phyloP scores from a whole-genome alignment of 75 land plant genomes.

The Selaginella tamariscina region DNA sequence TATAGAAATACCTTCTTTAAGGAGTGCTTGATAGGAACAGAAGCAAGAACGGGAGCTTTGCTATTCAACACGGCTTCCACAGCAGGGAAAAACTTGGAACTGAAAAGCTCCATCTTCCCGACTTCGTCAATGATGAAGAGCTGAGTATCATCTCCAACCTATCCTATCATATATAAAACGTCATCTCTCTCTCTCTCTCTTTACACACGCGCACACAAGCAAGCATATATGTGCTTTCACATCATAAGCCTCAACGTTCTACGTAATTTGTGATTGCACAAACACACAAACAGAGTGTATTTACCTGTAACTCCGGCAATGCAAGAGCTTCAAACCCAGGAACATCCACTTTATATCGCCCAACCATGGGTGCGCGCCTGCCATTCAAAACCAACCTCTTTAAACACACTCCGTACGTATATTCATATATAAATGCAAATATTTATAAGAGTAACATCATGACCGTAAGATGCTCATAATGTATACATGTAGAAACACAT shows the following conservation, averaged over 20 bases:
- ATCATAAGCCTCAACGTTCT: neutral
- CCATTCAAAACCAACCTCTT: slow-evolving; percentile 6
- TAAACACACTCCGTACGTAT: neutral
- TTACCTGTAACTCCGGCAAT: slow-evolving; percentile 65
- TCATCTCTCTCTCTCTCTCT: too few relatives aligned
- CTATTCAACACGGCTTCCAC: slow-evolving; percentile 47
- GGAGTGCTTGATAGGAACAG: slow-evolving; percentile 37
- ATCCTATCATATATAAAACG: too few relatives aligned
- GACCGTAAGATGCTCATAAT: too few relatives aligned
- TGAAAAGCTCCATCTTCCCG: slow-evolving; percentile 82
- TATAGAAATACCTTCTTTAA: neutral
- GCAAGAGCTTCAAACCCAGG: slow-evolving; percentile 65
- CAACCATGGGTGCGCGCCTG: slow-evolving; percentile 56
- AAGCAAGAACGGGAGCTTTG: slow-evolving; percentile 50
- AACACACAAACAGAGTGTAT: neutral
- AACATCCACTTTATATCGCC: slow-evolving; percentile 65
- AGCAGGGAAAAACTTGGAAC: slow-evolving; percentile 64
- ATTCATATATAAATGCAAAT: too few relatives aligned
- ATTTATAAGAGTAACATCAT: too few relatives aligned
- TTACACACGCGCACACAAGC: too few relatives aligned
- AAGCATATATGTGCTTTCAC: too few relatives aligned
- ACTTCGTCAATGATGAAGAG: slow-evolving; percentile 77
- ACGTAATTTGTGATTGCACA: too few relatives aligned
- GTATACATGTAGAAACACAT: too few relatives aligned
- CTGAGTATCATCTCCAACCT: slow-evolving; percentile 50